Conservation (phyloP, 768 basidiomycete species). For the Leccinum obscurum region DNA sequence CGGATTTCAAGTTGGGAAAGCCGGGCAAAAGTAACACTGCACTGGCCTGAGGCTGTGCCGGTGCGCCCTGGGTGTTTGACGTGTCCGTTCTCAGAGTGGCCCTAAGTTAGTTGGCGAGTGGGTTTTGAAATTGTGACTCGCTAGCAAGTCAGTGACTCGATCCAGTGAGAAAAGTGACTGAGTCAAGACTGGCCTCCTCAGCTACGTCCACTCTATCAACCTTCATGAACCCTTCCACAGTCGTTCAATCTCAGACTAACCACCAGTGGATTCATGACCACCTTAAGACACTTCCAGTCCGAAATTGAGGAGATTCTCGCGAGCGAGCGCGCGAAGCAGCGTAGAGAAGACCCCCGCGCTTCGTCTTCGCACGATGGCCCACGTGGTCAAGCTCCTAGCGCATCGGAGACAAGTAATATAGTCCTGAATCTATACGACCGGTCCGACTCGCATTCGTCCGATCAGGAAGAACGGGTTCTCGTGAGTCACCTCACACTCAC, state of each 20-base stretch:
- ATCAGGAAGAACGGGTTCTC: conserved; percentile 21
- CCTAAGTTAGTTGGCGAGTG: neutral
- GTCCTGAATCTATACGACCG: neutral
- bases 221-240: conserved; percentile 17
- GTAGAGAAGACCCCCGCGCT: conserved; percentile 29
- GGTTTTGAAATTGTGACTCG: neutral
- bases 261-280: conserved; percentile 25
- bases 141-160: neutral
- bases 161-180: neutral
- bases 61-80: neutral
- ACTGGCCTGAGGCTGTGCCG: neutral
- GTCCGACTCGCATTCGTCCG: conserved; percentile 9
- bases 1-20: neutral
- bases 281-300: conserved; percentile 48
- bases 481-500: conserved; percentile 8
- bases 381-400: conserved; percentile 49
- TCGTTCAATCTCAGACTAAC: conserved; percentile 3
- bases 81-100: neutral
- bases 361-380: conserved; percentile 29
- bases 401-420: neutral
- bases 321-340: conserved; percentile 66
- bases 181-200: neutral
- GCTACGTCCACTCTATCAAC: conserved; percentile 4
- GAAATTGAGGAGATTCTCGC: conserved; percentile 78
- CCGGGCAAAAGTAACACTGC: neutral